Conservation (phyloP, 129 eudicot species). For the Flaveria trinervia region DNA sequence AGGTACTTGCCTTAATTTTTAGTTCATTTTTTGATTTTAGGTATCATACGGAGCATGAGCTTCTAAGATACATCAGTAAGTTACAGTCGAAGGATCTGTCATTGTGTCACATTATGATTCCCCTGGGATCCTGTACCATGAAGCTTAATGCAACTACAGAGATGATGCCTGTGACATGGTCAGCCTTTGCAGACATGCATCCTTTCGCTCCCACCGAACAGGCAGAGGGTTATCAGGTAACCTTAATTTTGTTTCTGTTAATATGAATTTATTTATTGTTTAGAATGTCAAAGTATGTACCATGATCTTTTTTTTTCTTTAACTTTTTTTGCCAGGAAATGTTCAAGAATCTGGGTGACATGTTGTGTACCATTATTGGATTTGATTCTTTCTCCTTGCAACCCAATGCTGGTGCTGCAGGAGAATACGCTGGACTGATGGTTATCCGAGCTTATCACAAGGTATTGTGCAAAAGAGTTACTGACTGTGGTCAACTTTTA, state of each 20-base stretch:
- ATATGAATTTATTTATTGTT: not conserved
- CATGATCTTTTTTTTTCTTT: not conserved
- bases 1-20: conserved; percentile 6
- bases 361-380: conserved; percentile 85
- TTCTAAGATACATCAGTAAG: conserved; percentile 77
- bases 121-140: conserved; percentile 97
- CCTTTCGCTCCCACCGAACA: conserved; percentile 93
- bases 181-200: conserved; percentile 75
- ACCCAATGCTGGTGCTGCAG: conserved; percentile 99
- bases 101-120: conserved; percentile 97
- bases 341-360: conserved; percentile 81
- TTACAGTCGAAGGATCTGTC: conserved; percentile 92
- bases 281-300: not conserved
- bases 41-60: conserved; percentile 95
- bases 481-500: not conserved
- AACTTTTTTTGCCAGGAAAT: conserved; percentile 58
- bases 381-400: conserved; percentile 95
- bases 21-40: conserved; percentile 27
- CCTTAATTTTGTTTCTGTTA: not conserved
- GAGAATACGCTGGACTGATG: conserved; percentile 97
- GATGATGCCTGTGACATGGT: conserved; percentile 99
- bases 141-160: conserved; percentile 97
- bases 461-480: conserved; percentile 43
- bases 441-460: conserved; percentile 93
- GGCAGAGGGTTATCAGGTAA: conserved; percentile 80